Conservation (phyloP, 495 filamentous ascomycete genomes). For the Penicillium diatomitis region DNA sequence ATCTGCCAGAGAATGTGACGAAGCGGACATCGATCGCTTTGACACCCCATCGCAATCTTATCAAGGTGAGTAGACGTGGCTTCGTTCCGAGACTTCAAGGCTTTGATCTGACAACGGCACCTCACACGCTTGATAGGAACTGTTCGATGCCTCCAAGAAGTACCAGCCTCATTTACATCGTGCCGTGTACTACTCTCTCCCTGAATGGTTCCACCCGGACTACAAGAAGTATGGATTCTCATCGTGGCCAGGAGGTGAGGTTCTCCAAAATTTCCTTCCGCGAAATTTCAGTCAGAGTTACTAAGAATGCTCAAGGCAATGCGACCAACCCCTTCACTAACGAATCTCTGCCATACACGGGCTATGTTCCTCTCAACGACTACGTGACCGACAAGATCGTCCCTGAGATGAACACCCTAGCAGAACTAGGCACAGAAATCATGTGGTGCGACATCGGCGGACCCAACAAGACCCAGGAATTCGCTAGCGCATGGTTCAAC, state of each 20-base stretch:
- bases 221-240: conserved; percentile 38
- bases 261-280: not conserved
- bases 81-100: not conserved
- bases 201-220: conserved; percentile 49
- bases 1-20: conserved; percentile 28
- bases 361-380: conserved; percentile 34
- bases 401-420: conserved; percentile 43
- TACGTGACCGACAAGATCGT: conserved; percentile 42
- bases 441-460: conserved; percentile 51
- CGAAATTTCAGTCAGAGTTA: not conserved
- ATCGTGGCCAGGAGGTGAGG: conserved; percentile 24
- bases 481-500: conserved; percentile 43
- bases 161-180: conserved; percentile 42
- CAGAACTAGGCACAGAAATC: conserved; percentile 41
- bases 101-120: not conserved
- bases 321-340: conserved; percentile 44
- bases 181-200: conserved; percentile 45
- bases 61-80: conserved; percentile 2
- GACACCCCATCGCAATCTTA: conserved; percentile 33
- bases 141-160: conserved; percentile 40
- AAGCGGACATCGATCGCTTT: conserved; percentile 37
- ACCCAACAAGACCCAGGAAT: conserved; percentile 38
- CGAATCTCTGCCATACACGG: conserved; percentile 37
- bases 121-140: conserved; percentile 26
- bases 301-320: conserved; percentile 16